Conservation (phyloP, 2,329 filamentous ascomycete species). For the Harringtonia lauricola region DNA sequence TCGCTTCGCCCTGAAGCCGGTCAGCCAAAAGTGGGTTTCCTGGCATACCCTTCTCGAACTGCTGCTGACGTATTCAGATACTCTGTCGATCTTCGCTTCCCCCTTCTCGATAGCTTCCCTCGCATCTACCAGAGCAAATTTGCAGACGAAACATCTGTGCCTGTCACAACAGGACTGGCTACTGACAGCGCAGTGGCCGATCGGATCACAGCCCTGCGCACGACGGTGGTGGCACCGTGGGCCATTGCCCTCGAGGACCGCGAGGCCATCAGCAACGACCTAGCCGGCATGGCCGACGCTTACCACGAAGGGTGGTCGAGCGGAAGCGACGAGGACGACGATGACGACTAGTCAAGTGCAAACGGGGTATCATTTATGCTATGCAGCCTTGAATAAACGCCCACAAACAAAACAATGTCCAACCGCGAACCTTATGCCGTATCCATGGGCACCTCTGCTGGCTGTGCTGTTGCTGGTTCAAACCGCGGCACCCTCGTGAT, state of each 20-base stretch:
- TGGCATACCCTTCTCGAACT: background rate
- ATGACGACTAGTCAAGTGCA: slow-evolving; percentile 24
- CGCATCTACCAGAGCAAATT: slow-evolving; percentile 48
- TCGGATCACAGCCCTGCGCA: slow-evolving; percentile 54
- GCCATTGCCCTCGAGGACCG: slow-evolving; percentile 65
- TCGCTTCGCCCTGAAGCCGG: slow-evolving; percentile 16
- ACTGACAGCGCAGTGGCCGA: slow-evolving; percentile 65
- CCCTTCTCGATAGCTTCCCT: slow-evolving; percentile 76
- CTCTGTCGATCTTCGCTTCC: slow-evolving; percentile 50
- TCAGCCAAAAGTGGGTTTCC: slow-evolving; percentile 14
- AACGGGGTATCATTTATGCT: background rate
- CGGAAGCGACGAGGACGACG: slow-evolving; percentile 60
- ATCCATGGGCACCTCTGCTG: slow-evolving; percentile 6
- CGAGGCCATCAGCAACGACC: slow-evolving; percentile 68
- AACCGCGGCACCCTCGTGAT: slow-evolving; percentile 9
- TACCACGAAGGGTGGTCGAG: slow-evolving; percentile 85
- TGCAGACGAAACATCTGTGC: slow-evolving; percentile 25
- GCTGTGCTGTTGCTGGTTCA: background rate
- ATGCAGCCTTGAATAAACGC: too few relatives aligned
- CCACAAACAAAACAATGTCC: background rate
- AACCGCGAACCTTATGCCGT: background rate
- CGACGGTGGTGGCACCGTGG: slow-evolving; percentile 37
- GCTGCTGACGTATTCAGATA: slow-evolving; percentile 27
- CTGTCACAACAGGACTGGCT: slow-evolving; percentile 50
- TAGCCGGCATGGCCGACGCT: slow-evolving; percentile 74